phyloP scores from a whole-genome alignment of 805 yeast species.

The Ogataea trehalophila region DNA sequence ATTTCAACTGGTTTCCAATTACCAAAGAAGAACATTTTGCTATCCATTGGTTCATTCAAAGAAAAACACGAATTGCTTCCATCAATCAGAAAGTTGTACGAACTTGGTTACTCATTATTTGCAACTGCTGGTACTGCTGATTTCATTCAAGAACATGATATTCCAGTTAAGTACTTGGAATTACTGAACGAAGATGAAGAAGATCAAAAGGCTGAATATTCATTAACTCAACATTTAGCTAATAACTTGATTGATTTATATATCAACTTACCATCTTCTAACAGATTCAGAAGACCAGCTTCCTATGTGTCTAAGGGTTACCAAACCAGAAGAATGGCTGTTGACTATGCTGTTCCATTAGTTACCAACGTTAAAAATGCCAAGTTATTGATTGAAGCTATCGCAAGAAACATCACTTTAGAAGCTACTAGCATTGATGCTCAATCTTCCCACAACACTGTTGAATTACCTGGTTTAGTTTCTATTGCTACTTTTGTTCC shows the following conservation, averaged over 20 bases:
- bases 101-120: slow-evolving; percentile 83
- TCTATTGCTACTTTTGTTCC: slow-evolving; percentile 80
- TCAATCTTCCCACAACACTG: slow-evolving; percentile 83
- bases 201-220: slow-evolving; percentile 87
- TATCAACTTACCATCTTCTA: slow-evolving; percentile 93
- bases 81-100: slow-evolving; percentile 70
- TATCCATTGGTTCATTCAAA: slow-evolving; percentile 94
- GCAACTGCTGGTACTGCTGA: slow-evolving; percentile 99
- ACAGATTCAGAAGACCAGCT: slow-evolving; percentile 98
- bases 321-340: slow-evolving; percentile 99
- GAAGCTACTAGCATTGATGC: slow-evolving; percentile 77
- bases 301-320: slow-evolving; percentile 97
- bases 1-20: slow-evolving; percentile 92
- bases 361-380: slow-evolving; percentile 98
- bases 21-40: slow-evolving; percentile 90
- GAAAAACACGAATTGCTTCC: slow-evolving; percentile 94
- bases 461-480: slow-evolving; percentile 80
- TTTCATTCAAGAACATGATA: slow-evolving; percentile 88
- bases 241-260: slow-evolving; percentile 94
- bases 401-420: slow-evolving; percentile 62
- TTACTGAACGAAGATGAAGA: slow-evolving; percentile 64
- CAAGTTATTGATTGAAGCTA: slow-evolving; percentile 90
- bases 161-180: slow-evolving; percentile 94
- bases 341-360: slow-evolving; percentile 95
- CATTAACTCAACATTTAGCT: slow-evolving; percentile 93